Conservation (phyloP, 345 rosid genomes). For the Pelargonium nanum region DNA sequence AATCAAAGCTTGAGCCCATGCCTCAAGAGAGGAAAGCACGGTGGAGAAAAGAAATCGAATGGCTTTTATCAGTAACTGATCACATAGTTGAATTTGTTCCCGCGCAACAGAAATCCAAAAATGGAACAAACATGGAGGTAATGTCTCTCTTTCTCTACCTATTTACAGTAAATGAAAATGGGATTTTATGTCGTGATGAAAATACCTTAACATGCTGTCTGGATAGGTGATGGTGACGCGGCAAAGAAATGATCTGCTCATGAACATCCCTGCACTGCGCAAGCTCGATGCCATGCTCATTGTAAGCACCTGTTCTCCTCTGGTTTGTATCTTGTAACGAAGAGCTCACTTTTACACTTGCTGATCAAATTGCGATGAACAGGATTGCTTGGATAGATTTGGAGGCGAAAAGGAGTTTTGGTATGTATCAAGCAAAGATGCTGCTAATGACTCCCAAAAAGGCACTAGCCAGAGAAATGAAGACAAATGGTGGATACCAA, state of each 20-base stretch:
- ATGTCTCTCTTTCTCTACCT: background rate
- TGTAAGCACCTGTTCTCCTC: conserved; percentile 30
- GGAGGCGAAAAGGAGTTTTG: conserved; percentile 70
- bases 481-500: conserved; percentile 94
- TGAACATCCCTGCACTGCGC: conserved; percentile 80
- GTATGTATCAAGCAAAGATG: conserved; percentile 46
- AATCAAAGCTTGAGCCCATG: conserved; percentile 68
- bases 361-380: conserved; percentile 12
- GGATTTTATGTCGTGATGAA: too few species aligned
- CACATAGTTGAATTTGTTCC: conserved; percentile 80
- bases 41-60: conserved; percentile 83
- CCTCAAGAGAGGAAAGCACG: conserved; percentile 55
- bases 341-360: background rate
- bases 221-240: conserved; percentile 49
- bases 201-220: background rate
- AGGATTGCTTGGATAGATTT: conserved; percentile 65
- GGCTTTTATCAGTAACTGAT: conserved; percentile 79
- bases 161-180: background rate
- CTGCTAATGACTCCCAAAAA: conserved; percentile 45
- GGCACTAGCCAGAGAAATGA: conserved; percentile 39
- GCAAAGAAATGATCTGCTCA: conserved; percentile 74
- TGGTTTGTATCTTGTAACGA: background rate
- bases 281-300: conserved; percentile 82
- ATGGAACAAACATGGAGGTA: conserved; percentile 83
- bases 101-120: conserved; percentile 52